These are phyloP conservation scores for Stellera chamaejasme DNA, from an alignment of 345 rosid species.

Conservation along the genomic window DNA sequence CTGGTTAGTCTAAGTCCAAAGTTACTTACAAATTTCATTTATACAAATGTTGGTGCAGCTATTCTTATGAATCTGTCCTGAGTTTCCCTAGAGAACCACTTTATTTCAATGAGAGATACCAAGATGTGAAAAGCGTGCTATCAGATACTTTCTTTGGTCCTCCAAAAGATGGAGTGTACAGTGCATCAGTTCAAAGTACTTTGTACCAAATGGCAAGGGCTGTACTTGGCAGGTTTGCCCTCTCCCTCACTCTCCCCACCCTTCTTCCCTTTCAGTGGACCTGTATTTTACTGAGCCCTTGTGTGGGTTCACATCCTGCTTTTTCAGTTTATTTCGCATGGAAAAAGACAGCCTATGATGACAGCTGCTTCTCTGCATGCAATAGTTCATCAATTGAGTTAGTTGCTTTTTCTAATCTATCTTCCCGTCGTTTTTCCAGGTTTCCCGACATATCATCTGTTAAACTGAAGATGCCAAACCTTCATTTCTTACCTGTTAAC, in stretches of 20 bases:
- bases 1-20: too few relatives aligned
- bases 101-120: constrained; percentile 56
- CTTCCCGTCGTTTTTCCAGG: constrained; percentile 30
- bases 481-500: constrained; percentile 87
- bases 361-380: background rate
- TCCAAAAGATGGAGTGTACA: constrained; percentile 76
- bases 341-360: too few relatives aligned
- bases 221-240: constrained; percentile 56
- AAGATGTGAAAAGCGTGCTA: constrained; percentile 50
- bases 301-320: too few relatives aligned
- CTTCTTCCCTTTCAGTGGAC: background rate
- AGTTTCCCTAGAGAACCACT: constrained; percentile 48
- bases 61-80: constrained; percentile 52
- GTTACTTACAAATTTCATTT: background rate
- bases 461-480: constrained; percentile 79
- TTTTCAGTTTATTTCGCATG: too few relatives aligned
- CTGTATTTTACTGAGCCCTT: background rate
- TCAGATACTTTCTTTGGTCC: constrained; percentile 72
- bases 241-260: constrained; percentile 6
- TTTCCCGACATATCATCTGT: constrained; percentile 59
- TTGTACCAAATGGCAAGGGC: constrained; percentile 78
- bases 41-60: constrained; percentile 41
- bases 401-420: too few relatives aligned
- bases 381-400: background rate
- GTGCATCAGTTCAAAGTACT: constrained; percentile 95